A percentile compares a stretch with the other conserved stretches of the same genome.
phyloP scores from a whole-genome alignment of 2,329 filamentous ascomycete species.

The Talaromyces marneffei region DNA sequence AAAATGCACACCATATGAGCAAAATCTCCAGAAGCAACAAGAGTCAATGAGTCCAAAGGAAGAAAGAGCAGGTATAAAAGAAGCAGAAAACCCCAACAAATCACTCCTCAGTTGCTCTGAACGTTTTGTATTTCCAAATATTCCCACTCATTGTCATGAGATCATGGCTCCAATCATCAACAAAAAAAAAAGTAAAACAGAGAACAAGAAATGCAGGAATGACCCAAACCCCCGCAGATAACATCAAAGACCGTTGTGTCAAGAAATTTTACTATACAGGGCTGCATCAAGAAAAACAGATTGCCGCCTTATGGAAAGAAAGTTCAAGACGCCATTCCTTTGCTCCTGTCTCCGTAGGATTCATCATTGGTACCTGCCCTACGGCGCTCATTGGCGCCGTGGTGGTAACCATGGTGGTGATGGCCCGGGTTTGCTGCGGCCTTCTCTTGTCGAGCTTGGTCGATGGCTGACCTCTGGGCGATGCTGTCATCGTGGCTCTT shows the following conservation, averaged over 20 bases:
- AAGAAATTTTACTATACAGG: slow-evolving; percentile 33
- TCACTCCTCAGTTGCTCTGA: slow-evolving; percentile 10
- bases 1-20: slow-evolving; percentile 7
- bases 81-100: slow-evolving; percentile 9
- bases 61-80: slow-evolving; percentile 1
- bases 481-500: slow-evolving; percentile 97
- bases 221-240: slow-evolving; percentile 32
- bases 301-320: slow-evolving; percentile 9
- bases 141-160: slow-evolving; percentile 7
- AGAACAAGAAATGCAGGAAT: slow-evolving; percentile 33
- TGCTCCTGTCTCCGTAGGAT: slow-evolving; percentile 38
- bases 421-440: slow-evolving; percentile 33
- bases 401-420: slow-evolving; percentile 30
- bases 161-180: slow-evolving; percentile 8
- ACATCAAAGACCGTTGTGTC: slow-evolving; percentile 30
- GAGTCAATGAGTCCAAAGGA: slow-evolving; percentile 16
- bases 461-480: slow-evolving; percentile 80
- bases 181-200: not conserved
- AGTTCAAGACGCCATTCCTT: slow-evolving; percentile 30
- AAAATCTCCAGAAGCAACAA: slow-evolving; percentile 10
- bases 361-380: slow-evolving; percentile 41
- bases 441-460: slow-evolving; percentile 87
- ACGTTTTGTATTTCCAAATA: slow-evolving; percentile 7
- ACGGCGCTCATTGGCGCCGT: slow-evolving; percentile 36
- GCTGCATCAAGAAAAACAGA: slow-evolving; percentile 10